A percentile compares a stretch with the other conserved stretches of the same genome.
These are phyloP conservation scores for Lipomyces sp. DNA, from an alignment of 805 yeast genomes.

Conservation along the genomic window DNA sequence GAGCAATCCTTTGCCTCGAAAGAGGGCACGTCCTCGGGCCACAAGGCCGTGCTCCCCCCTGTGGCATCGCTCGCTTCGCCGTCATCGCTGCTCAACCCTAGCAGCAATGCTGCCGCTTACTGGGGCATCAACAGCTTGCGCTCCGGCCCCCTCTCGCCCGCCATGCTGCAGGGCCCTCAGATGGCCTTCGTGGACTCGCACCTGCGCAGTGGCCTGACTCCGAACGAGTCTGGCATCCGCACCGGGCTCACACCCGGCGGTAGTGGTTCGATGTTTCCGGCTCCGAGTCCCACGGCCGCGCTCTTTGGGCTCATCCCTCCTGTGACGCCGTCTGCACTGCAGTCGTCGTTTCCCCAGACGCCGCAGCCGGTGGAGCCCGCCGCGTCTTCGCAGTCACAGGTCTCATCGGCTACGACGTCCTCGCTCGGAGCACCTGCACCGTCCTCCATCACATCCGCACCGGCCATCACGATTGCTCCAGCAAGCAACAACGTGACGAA, in stretches of 20 bases:
- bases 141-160: conserved; percentile 41
- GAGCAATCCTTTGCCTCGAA: conserved; percentile 88
- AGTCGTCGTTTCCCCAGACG: conserved; percentile 30
- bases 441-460: conserved; percentile 4
- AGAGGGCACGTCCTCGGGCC: conserved; percentile 19
- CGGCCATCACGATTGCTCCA: neutral
- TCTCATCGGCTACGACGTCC: conserved; percentile 6
- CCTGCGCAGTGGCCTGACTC: conserved; percentile 60
- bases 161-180: conserved; percentile 39
- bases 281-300: conserved; percentile 41
- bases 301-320: conserved; percentile 40
- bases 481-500: neutral
- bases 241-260: conserved; percentile 42
- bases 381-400: neutral
- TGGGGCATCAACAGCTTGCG: conserved; percentile 32
- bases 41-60: conserved; percentile 28
- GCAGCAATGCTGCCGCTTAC: conserved; percentile 16
- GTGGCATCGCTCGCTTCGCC: conserved; percentile 31
- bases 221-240: conserved; percentile 71
- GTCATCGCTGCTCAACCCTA: conserved; percentile 13
- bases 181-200: conserved; percentile 23
- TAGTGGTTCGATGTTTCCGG: conserved; percentile 37
- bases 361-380: conserved; percentile 9
- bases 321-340: conserved; percentile 43
- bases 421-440: conserved; percentile 9